Percentiles rank a stretch among this genome's conserved stretches.
Conservation (phyloP, 2,329 filamentous ascomycete genomes). For the Penicillium capsulatum region DNA sequence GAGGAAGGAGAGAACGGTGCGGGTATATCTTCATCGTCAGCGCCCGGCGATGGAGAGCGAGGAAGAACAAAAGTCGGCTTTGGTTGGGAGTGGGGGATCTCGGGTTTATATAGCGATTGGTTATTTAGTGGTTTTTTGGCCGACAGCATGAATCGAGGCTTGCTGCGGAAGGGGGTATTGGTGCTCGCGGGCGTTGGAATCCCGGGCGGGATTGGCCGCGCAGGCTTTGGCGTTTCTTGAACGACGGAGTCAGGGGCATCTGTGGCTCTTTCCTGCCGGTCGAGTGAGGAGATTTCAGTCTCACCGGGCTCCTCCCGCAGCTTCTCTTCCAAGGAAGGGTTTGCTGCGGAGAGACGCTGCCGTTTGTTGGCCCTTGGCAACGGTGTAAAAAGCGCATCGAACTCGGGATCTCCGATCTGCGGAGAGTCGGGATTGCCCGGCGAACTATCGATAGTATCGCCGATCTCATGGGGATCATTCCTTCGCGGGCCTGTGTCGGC, state of each 20-base stretch:
- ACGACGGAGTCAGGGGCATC: neutral
- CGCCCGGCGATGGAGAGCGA: slow-evolving; percentile 32
- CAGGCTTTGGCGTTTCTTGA: slow-evolving; percentile 8
- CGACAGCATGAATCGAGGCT: slow-evolving; percentile 31
- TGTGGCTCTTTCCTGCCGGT: no score
- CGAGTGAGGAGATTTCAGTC: slow-evolving; percentile 19
- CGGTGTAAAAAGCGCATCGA: slow-evolving; percentile 31
- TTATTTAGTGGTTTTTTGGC: slow-evolving; percentile 19
- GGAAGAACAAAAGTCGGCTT: slow-evolving; percentile 40
- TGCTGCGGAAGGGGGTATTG: slow-evolving; percentile 24
- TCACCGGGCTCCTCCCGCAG: neutral
- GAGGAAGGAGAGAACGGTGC: slow-evolving; percentile 38
- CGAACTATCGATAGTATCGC: slow-evolving; percentile 17
- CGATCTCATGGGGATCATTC: neutral
- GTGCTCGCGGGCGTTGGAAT: slow-evolving; percentile 15
- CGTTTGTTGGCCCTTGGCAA: slow-evolving; percentile 30
- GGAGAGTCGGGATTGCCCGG: slow-evolving; percentile 7
- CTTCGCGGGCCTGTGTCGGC: slow-evolving; percentile 1
- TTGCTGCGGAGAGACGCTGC: slow-evolving; percentile 25
- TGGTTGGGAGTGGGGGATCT: slow-evolving; percentile 17
- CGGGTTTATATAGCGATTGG: slow-evolving; percentile 11
- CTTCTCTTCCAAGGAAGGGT: slow-evolving; percentile 1
- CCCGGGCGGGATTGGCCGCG: slow-evolving; percentile 6
- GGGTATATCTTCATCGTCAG: slow-evolving; percentile 21
- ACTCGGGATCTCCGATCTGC: slow-evolving; percentile 20